Evolutionary conservation across 257 asterid species (phyloP).

Genomic region (Haberlea rhodopensis): DNA sequence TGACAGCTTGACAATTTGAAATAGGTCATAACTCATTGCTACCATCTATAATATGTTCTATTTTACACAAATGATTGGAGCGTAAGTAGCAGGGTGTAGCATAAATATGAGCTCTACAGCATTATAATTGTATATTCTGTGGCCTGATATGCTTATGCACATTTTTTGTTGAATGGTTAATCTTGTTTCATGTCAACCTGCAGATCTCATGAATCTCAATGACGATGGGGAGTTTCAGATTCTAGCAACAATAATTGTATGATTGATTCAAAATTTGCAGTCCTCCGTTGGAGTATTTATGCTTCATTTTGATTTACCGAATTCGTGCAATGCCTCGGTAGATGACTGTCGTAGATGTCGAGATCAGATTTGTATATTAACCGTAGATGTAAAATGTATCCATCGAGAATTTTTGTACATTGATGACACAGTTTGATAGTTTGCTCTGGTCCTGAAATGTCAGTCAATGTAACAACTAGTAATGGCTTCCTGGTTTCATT

Average conservation of each 20-base stretch:
- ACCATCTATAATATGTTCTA: not conserved
- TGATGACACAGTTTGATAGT: slow-evolving; percentile 26
- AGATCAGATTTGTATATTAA: slow-evolving; percentile 20
- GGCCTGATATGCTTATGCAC: not conserved
- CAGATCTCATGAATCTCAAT: slow-evolving; percentile 32
- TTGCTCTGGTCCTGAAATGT: slow-evolving; percentile 22
- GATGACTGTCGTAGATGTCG: slow-evolving; percentile 24
- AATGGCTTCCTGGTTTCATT: not conserved
- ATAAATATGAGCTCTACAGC: not conserved
- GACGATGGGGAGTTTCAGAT: slow-evolving; percentile 16
- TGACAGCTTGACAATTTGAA: not conserved
- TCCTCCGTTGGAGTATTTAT: slow-evolving; percentile 10
- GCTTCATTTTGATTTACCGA: slow-evolving; percentile 6
- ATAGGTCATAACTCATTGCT: not conserved
- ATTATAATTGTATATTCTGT: not conserved
- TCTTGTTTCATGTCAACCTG: slow-evolving; percentile 8
- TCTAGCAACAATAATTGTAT: slow-evolving; percentile 11
- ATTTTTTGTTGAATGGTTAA: not conserved
- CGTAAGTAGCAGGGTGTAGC: not conserved
- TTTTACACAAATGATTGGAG: not conserved
- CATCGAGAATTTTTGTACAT: slow-evolving; percentile 20
- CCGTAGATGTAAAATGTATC: slow-evolving; percentile 16
- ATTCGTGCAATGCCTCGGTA: slow-evolving; percentile 24
- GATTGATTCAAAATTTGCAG: slow-evolving; percentile 19
- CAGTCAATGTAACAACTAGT: not conserved